Conservation (phyloP, 352 stramenopile genomes). For the Globisporangium alternatum region DNA sequence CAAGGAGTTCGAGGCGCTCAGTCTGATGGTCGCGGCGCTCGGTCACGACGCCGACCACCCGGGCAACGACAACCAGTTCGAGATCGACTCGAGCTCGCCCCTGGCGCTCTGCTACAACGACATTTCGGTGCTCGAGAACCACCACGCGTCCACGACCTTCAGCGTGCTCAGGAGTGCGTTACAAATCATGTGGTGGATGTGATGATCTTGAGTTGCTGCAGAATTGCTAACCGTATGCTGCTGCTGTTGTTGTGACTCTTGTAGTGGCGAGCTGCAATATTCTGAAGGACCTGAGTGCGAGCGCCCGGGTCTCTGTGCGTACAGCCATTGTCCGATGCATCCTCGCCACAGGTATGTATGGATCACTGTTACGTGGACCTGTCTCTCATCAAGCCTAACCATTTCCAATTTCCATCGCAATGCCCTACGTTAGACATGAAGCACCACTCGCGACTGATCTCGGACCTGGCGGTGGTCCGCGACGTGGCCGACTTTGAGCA, state of each 20-base stretch:
- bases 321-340: constrained; percentile 75
- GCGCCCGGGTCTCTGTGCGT: constrained; percentile 39
- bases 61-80: constrained; percentile 89
- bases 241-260: not conserved
- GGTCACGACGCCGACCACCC: constrained; percentile 88
- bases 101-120: constrained; percentile 90
- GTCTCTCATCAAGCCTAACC: not conserved
- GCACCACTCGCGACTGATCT: constrained; percentile 70
- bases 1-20: constrained; percentile 73
- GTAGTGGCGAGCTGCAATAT: constrained; percentile 56
- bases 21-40: constrained; percentile 75
- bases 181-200: not conserved
- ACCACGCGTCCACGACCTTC: constrained; percentile 82
- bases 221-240: not conserved
- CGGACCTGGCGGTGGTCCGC: constrained; percentile 41
- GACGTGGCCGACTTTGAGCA: constrained; percentile 51
- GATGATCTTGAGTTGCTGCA: not conserved
- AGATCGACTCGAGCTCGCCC: constrained; percentile 72
- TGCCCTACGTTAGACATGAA: constrained; percentile 55
- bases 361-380: not conserved
- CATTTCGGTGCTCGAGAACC: constrained; percentile 86
- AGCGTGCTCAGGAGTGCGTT: constrained; percentile 49
- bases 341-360: constrained; percentile 40
- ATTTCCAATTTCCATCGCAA: not conserved
- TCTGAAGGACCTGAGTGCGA: constrained; percentile 47